Percentiles rank a stretch among this genome's conserved stretches.
Conservation (phyloP, 148 eudicot genomes). For the Heliosperma pusillum region DNA sequence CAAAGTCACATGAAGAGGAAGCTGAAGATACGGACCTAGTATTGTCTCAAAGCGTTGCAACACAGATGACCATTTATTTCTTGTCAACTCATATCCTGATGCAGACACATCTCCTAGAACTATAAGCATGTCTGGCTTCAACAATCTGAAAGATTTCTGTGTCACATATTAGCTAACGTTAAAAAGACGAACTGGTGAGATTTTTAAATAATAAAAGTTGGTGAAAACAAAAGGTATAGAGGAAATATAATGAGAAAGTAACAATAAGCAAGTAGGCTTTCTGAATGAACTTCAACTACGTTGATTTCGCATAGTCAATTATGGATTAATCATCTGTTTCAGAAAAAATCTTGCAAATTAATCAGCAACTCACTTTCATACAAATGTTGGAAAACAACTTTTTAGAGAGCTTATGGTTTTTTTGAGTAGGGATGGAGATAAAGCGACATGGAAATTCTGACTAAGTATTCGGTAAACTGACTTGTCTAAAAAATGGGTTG, state of each 20-base stretch:
- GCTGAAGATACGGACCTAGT: constrained; percentile 21
- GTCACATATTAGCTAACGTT: constrained; percentile 20
- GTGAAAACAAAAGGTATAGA: background rate
- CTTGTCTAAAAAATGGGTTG: background rate
- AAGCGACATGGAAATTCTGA: background rate
- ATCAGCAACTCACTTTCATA: background rate
- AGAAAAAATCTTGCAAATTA: background rate
- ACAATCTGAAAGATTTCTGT: constrained; percentile 21
- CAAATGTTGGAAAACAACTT: background rate
- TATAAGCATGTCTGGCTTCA: constrained; percentile 27
- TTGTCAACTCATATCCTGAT: constrained; percentile 16
- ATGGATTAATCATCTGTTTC: background rate
- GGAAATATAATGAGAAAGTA: background rate
- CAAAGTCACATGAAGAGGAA: constrained; percentile 21
- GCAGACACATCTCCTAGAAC: constrained; percentile 24
- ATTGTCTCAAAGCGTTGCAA: constrained; percentile 8
- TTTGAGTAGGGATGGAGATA: background rate
- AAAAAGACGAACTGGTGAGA: constrained; percentile 19
- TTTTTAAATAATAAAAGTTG: background rate
- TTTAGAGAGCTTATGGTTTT: background rate
- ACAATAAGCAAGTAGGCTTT: background rate
- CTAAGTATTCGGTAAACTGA: background rate
- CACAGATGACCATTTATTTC: constrained; percentile 22
- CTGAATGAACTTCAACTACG: background rate
- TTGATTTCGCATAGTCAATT: background rate